Conservation (phyloP, 805 yeast genomes). For the Metschnikowia borealis region DNA sequence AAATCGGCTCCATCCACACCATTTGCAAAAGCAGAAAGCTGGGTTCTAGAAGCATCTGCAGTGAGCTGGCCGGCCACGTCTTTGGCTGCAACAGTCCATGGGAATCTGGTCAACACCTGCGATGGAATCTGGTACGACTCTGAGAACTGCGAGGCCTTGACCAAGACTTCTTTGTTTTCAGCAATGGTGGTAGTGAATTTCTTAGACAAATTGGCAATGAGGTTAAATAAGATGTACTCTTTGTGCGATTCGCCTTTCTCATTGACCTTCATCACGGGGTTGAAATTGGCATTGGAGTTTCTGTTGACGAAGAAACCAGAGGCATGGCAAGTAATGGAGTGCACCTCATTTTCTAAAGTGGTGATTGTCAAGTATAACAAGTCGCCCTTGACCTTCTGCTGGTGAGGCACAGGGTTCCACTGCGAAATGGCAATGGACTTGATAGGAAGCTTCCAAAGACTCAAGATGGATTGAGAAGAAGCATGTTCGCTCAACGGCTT, state of each 20-base stretch:
- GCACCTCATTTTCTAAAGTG: conserved; percentile 77
- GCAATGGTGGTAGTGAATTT: conserved; percentile 51
- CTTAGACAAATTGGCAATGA: conserved; percentile 66
- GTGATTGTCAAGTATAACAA: conserved; percentile 68
- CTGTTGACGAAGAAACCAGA: conserved; percentile 78
- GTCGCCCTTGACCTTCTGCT: conserved; percentile 66
- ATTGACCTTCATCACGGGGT: conserved; percentile 51
- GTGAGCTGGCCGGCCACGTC: conserved; percentile 13
- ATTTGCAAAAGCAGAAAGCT: conserved; percentile 47
- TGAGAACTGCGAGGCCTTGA: conserved; percentile 39
- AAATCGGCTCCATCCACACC: conserved; percentile 59
- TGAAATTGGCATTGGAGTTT: conserved; percentile 64
- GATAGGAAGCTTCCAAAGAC: conserved; percentile 46
- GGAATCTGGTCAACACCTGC: conserved; percentile 56
- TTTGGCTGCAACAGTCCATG: conserved; percentile 63
- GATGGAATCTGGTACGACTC: conserved; percentile 61
- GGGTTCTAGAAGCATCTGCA: conserved; percentile 62
- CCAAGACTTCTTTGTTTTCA: conserved; percentile 45
- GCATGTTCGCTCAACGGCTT: conserved; percentile 16
- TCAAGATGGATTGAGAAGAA: conserved; percentile 25
- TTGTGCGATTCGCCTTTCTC: conserved; percentile 31
- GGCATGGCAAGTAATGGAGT: conserved; percentile 72
- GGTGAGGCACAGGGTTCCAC: conserved; percentile 83
- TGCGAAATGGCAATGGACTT: conserved; percentile 56
- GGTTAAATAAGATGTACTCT: conserved; percentile 53